phyloP scores from a whole-genome alignment of 106 monocot species.

The Phalaenopsis aphrodite region DNA sequence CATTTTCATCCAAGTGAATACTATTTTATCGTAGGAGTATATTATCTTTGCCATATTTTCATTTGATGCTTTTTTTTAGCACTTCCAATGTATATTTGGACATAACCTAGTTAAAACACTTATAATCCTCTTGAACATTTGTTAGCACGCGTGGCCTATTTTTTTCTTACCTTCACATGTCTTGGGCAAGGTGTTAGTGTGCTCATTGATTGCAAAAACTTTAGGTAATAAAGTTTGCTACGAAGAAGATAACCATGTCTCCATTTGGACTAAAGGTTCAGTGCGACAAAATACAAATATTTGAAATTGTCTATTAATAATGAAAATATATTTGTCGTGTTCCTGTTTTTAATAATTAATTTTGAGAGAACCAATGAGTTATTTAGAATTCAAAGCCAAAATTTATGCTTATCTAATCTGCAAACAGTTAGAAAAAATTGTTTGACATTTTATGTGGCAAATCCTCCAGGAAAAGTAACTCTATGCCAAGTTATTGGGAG shows the following conservation, averaged over 20 bases:
- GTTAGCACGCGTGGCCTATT: neutral
- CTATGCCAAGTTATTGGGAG: neutral
- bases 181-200: neutral
- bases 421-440: neutral
- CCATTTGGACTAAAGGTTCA: neutral
- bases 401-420: neutral
- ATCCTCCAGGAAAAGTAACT: neutral
- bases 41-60: neutral
- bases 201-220: neutral
- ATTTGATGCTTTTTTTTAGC: neutral
- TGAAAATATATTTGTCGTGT: neutral
- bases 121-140: neutral
- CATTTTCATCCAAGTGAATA: neutral
- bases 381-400: neutral
- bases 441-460: neutral
- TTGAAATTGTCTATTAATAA: neutral
- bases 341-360: neutral
- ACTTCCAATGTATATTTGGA: neutral
- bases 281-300: neutral
- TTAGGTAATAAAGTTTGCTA: neutral
- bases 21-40: neutral
- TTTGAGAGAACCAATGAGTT: neutral
- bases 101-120: neutral
- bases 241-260: neutral
- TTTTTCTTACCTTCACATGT: neutral